Evolutionary conservation across 768 basidiomycete genomes (phyloP).

Genomic region (Saitozyma podzolica): DNA sequence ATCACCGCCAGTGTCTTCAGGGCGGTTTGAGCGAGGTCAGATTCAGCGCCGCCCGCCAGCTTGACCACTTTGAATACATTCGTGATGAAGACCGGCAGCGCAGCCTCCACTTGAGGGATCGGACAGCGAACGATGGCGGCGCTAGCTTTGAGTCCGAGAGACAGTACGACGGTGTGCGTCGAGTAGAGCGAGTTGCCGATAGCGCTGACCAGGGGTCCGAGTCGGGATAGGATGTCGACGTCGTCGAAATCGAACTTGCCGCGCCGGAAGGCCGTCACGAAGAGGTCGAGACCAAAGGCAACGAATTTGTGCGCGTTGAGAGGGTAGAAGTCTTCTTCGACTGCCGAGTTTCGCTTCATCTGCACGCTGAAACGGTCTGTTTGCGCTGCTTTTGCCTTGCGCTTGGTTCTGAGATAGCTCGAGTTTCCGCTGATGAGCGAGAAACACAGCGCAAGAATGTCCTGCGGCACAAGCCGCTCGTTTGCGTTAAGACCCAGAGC

Average conservation of each 20-base stretch:
- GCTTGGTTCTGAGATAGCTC: constrained; percentile 70
- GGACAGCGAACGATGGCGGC: constrained; percentile 83
- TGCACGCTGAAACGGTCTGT: constrained; percentile 70
- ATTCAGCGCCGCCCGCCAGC: constrained; percentile 73
- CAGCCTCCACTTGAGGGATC: constrained; percentile 68
- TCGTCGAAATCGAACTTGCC: constrained; percentile 84
- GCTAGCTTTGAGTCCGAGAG: constrained; percentile 73
- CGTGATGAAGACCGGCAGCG: constrained; percentile 76
- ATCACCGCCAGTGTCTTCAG: constrained; percentile 82
- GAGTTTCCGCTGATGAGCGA: constrained; percentile 89
- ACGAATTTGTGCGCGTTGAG: constrained; percentile 91
- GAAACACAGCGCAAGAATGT: constrained; percentile 78
- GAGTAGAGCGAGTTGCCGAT: constrained; percentile 94
- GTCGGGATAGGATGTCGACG: constrained; percentile 67
- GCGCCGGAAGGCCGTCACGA: constrained; percentile 81
- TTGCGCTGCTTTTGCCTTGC: constrained; percentile 40
- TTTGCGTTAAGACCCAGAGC: constrained; percentile 84
- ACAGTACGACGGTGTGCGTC: constrained; percentile 69
- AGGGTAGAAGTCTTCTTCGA: constrained; percentile 68
- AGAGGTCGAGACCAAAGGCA: constrained; percentile 85
- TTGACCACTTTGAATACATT: constrained; percentile 82
- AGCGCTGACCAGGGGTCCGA: constrained; percentile 80
- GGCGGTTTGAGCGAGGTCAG: constrained; percentile 83
- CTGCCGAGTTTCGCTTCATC: constrained; percentile 65
- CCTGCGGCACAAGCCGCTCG: constrained; percentile 65